Conservation (phyloP, 2,329 filamentous ascomycete genomes). For the Scedosporium aurantiacum region DNA sequence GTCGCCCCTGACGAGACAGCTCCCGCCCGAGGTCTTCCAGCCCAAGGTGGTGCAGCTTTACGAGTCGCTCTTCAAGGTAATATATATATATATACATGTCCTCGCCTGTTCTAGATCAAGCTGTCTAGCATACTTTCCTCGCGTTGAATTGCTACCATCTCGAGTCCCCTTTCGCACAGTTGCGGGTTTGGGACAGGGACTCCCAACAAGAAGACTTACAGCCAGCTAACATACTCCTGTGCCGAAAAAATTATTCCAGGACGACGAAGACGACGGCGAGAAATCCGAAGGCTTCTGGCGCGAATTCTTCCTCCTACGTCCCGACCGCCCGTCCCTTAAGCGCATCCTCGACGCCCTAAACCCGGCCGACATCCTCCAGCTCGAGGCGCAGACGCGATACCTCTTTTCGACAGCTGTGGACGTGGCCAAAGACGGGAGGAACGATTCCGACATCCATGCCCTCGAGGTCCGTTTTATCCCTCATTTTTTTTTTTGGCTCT, state of each 20-base stretch:
- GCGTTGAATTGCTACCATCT: too few relatives aligned
- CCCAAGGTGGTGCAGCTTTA: constrained; percentile 92
- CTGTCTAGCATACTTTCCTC: too few relatives aligned
- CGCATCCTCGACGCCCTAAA: constrained; percentile 58
- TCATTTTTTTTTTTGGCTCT: neutral
- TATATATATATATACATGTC: too few relatives aligned
- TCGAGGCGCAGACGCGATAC: constrained; percentile 68
- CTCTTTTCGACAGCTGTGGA: constrained; percentile 65
- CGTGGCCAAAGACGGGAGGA: constrained; percentile 47
- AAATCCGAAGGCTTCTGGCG: constrained; percentile 88
- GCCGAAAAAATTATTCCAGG: constrained; percentile 4
- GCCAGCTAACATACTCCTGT: constrained; percentile 10
- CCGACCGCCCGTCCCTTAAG: constrained; percentile 60
- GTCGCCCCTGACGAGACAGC: constrained; percentile 88
- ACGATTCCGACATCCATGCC: constrained; percentile 57
- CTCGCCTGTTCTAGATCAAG: neutral
- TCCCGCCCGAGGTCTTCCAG: constrained; percentile 79
- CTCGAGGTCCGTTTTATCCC: constrained; percentile 57
- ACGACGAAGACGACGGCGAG: constrained; percentile 59
- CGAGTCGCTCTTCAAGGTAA: constrained; percentile 67
- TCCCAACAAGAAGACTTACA: neutral
- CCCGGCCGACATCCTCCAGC: constrained; percentile 63
- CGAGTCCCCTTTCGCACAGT: neutral
- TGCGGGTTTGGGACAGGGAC: neutral
- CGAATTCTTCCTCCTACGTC: constrained; percentile 85